Evolutionary conservation across 2,329 filamentous ascomycete species (phyloP), one percentile per base, ranked within the genome.

Genomic region (Verticillium longisporum): DNA sequence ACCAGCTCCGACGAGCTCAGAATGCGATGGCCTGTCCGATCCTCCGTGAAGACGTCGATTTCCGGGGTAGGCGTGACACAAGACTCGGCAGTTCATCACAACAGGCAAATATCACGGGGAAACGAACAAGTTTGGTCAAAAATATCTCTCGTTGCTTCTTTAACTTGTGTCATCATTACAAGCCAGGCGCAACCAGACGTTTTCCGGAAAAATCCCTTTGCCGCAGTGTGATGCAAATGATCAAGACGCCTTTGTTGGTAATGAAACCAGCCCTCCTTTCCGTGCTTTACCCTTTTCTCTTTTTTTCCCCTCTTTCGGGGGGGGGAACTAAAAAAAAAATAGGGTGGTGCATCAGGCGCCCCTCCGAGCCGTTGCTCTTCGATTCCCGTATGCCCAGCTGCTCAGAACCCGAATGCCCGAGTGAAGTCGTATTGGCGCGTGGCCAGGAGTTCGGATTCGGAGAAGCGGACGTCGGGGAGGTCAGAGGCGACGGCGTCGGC

Each of bases 151-250:
- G 63, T 66, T 65, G 64, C 64, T 61, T 36, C 60, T 65, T 60
- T 62, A 61, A 63, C 61, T 65, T 65, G 61, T 61, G 55, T 62
- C 26, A 65, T 61, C 61, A 65, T 65, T 62, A 66, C 64, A 66
- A 65, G 60, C 63, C 64, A 64, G 64, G 60, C 60, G 63, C 64
- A 66, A 66, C 64, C 61, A 64, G 57, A 54, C 41, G 59, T 53
- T 53, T 53, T 56, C 61, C 64, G 61, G 60, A 60, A 63, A 63
- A 61, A 59, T 56, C 63, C 63, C 63, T 66, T 62, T 54, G 45
- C 57, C 61, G 64, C 63, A 65, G 61, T 61, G 64, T 63, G 63
- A 66, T 66, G 64, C 64, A 65, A 66, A 66, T 66, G 64, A 66
- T 65, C 61, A 63, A 63, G 64, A 66, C 64, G 64, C 64, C 64